Base-by-base conservation (phyloP, 2,329 filamentous ascomycete genomes). In the Blastomyces percursus region DNA sequence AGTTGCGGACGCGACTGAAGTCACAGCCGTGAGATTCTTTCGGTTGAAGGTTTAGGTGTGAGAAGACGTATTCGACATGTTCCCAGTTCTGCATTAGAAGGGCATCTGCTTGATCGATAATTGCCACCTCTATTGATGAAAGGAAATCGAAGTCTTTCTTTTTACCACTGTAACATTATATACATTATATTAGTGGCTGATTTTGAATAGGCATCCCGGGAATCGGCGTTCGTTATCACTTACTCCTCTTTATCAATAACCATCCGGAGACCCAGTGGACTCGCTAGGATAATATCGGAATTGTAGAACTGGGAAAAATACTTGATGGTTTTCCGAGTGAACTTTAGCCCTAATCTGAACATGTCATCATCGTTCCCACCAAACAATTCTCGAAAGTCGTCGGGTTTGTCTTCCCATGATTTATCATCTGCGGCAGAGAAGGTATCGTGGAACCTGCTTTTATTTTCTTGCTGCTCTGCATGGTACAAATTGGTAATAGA, bases 81-180 rank as follows among this genome's bases (percentile, higher is more conserved):
- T 96, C 91, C 92, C 93, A 97, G 74, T 96, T 97, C 74, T 99
- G 94, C 91, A 96, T 96, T 9, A 96, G 84, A 51, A 96, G 83
- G 0, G 91, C 91, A 74, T 97, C 92, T 14, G 91, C 88, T 75
- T 97, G 92, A 73, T 99, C 94, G 64, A 96, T 82, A 56, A 97
- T 81, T 40, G 94, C 86, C 60, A 99, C 76, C 76, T 99, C 94
- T 69, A 99, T 90, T 1, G 93, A 97, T 63, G 89, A 93, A 16
- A 99, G 81, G 72, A 96, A 99, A 75, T 99, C 94, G 69, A 85
- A 86, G 73, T 97, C 93, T 44, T 83, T 77, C 66, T 85, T 86
- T 72, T 88, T 87, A 64, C 80, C 82, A 67, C 78, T 81, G 61
- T 62, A 60, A 64, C 19, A 35, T 12, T 6, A 19, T 12, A 12